Base-by-base conservation (phyloP, 164 flowering plant genomes). In the Vitis cinerea region DNA sequence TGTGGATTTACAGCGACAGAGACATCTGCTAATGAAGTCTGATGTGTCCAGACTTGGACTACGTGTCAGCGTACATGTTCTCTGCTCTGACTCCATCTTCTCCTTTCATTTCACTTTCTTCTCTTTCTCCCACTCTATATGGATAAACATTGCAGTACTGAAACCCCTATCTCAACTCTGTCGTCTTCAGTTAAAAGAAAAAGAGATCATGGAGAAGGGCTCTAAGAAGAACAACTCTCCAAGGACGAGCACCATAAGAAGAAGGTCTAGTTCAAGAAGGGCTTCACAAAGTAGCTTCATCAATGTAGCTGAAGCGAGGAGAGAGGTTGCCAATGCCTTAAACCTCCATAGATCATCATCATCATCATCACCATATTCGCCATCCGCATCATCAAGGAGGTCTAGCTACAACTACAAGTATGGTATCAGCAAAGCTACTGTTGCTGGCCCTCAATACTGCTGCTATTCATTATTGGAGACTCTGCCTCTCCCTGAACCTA, bases 401-500 rank as follows among this genome's bases (percentile, higher is more conserved):
- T 1, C 27, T 23, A 23, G 27, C 27, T 23, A 23, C 27, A 23
- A 23, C 27, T 23, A 23, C 27, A 23, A 23, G 27, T 23, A 23
- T 23, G 27, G 27, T 23, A 23, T 23, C 27, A 1, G 27, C 27
- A 23, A 23, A 23, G 27, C 27, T 23, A 23, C 27, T 16, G 31
- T 47, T 30, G n/a, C 10, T 67, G 8, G 30, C 6, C 44, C 61
- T 47, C 59, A 65, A 58, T 60, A 55, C 27, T 23, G 27, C 13
- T 55, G 48, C 30, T 64, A 61, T 29, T 63, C 71, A 50, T 2
- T 77, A 37, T 17, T 73, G 74, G 75, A 78, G 19, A 29, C 72
- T 8, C 56, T 74, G 65, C 81, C 81, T 44, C 14, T 64, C 3
- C 75, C 81, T 31, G 70, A 68, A 50, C 81, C 81, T 4, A 62